phyloP scores from a whole-genome alignment of 768 basidiomycete genomes.

The Mycena capillaripes region DNA sequence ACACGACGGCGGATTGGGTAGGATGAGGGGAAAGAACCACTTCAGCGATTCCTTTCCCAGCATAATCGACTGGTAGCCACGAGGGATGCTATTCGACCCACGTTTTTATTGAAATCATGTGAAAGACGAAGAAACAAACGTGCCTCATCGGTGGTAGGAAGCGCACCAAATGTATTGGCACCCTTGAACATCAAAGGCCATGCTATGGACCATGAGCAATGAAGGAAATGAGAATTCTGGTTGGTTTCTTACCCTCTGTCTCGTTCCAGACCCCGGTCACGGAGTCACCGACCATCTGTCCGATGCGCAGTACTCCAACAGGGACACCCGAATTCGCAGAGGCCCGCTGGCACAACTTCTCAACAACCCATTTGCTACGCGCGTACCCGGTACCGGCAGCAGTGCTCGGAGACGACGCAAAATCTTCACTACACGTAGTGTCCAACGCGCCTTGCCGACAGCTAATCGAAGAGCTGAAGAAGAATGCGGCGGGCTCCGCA shows the following conservation, averaged over 20 bases:
- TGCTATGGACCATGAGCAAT: constrained; percentile 34
- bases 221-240: neutral
- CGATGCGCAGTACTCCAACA: constrained; percentile 61
- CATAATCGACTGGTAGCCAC: constrained; percentile 69
- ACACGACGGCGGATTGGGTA: constrained; percentile 42
- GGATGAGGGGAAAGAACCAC: constrained; percentile 46
- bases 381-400: constrained; percentile 54
- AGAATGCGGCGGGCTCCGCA: constrained; percentile 55
- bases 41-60: constrained; percentile 62
- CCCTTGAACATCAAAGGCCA: constrained; percentile 61
- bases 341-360: constrained; percentile 64
- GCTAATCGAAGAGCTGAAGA: constrained; percentile 66
- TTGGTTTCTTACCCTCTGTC: constrained; percentile 54
- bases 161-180: constrained; percentile 54
- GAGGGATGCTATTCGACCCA: constrained; percentile 48
- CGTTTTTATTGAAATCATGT: neutral
- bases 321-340: constrained; percentile 43
- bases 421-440: constrained; percentile 48
- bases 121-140: constrained; percentile 24
- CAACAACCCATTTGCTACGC: constrained; percentile 66
- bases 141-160: constrained; percentile 49
- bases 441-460: constrained; percentile 49
- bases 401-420: constrained; percentile 48
- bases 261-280: constrained; percentile 66
- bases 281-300: constrained; percentile 69